Conservation (phyloP, 179 eudicot genomes). For the Actinidia polygama region DNA sequence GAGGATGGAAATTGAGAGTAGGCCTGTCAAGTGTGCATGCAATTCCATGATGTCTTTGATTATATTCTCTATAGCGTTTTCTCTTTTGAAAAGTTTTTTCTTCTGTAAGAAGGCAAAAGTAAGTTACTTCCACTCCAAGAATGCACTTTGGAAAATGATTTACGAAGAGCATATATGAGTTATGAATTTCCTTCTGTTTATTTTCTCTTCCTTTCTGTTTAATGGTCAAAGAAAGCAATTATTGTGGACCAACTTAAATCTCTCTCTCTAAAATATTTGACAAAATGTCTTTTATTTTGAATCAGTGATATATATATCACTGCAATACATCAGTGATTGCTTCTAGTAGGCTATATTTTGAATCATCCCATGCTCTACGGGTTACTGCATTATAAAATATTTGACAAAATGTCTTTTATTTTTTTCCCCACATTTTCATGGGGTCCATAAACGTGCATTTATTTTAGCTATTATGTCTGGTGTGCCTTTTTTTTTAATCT, state of each 20-base stretch:
- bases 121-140: not conserved
- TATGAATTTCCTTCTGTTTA: not conserved
- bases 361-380: not conserved
- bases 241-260: not conserved
- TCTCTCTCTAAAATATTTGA: too few relatives aligned
- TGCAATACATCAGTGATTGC: not conserved
- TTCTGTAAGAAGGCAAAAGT: not conserved
- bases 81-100: not conserved
- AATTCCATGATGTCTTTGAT: not conserved
- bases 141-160: not conserved
- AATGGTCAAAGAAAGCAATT: not conserved
- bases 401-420: not conserved
- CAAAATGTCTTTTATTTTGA: too few relatives aligned
- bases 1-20: not conserved
- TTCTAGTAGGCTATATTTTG: not conserved
- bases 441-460: not conserved
- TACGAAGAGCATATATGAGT: not conserved
- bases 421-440: not conserved
- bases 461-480: not conserved
- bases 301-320: too few relatives aligned
- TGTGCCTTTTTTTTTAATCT: not conserved
- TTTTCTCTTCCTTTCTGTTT: not conserved
- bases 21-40: not conserved
- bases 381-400: not conserved
- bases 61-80: conserved; percentile 3